Base-by-base conservation (phyloP, 129 eudicot species). In the Glebionis coronaria region DNA sequence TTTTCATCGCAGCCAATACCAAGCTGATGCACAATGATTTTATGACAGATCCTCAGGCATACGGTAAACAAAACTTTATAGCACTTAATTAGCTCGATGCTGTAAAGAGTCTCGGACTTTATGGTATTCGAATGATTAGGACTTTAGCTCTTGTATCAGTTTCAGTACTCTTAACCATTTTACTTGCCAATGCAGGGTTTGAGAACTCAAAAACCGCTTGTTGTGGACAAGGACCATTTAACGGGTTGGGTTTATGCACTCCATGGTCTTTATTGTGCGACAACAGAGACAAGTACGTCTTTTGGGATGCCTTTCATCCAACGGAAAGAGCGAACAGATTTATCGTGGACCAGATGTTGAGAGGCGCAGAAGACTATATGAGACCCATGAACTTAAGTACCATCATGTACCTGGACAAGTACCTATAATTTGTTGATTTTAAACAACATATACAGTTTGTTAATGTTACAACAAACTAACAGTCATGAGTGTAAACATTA, bases 241-340 rank as follows among this genome's bases (percentile, higher is more conserved):
- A 86, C 29, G 88, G 92, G 62, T 1, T 86, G 4, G 88, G 88
- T 18, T 50, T 80, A 0, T 86, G 92, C 80, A 86, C 76, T 0
- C 42, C 35, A 7, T 5, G 68, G 4, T 82, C 88, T 2, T 77
- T 72, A 40, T 13, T 82, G 71, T 86, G 92, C 19, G 81, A 84
- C 3, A 72, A 80, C 57, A 67, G 92, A 63, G 83, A 75, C 51
- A 14, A 60, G 52, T 80, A 71, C 27, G 86, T 82, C 40, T 86
- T 82, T 50, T 86, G 92, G 92, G 92, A 86, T 44, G 61, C 88
- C 9, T 86, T 80, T 27, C 92, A 86, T 25, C 92, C 92, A 8
- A 49, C 85, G 11, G 93, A 86, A 75, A 74, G 70, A 78, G 88
- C 93, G 0, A 69, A 71, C 42, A 69, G 77, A 35, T 8, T 74